Base-by-base conservation (phyloP, 257 asterid genomes). In the Ehretia macrophylla region DNA sequence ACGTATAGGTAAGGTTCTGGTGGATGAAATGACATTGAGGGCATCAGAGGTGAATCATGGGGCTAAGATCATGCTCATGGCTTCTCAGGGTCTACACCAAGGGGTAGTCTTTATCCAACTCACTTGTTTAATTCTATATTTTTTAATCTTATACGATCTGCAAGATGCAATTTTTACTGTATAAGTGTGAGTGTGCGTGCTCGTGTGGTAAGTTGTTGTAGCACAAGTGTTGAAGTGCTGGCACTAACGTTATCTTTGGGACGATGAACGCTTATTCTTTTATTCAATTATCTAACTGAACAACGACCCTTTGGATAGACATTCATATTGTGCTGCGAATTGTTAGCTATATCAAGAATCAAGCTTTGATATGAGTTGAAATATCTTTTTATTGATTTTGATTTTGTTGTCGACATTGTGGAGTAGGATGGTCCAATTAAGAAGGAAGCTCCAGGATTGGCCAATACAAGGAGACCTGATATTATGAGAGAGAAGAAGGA, bases 31-130 rank as follows among this genome's bases (percentile, higher is more conserved):
- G 69, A 79, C 86, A 55, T 56, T 92, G 84, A 82, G 70, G 65
- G 71, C 95, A 11, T 75, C 73, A 42, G 88, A 60, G 35, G 63
- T 92, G 39, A 39, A 32, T 11, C 75, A 74, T 72, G 96, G 87
- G 59, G 71, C 95, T 21, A 88, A 86, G 77, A 60, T 92, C 76
- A 92, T 92, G 99, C 95, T 92, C 66, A 75, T 92, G 82, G 97
- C 89, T 45, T 73, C 97, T n/a, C 87, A 81, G 59, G 97, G 97
- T 56, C 72, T 92, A 63, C 95, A 88, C 62, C 99, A 88, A 84
- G 99, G 97, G 85, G 99, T 88, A 84, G 70, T 51, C 22, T 48
- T 18, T 22, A 53, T 48, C 49, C 8, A 16, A 12, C 14, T 32
- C 4, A 16, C 32, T 51, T 16, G 37, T 61, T 44, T 14, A 23